These are phyloP conservation scores for Arabidopsis suecica DNA, from an alignment of 345 rosid species.

Conservation along the genomic window DNA sequence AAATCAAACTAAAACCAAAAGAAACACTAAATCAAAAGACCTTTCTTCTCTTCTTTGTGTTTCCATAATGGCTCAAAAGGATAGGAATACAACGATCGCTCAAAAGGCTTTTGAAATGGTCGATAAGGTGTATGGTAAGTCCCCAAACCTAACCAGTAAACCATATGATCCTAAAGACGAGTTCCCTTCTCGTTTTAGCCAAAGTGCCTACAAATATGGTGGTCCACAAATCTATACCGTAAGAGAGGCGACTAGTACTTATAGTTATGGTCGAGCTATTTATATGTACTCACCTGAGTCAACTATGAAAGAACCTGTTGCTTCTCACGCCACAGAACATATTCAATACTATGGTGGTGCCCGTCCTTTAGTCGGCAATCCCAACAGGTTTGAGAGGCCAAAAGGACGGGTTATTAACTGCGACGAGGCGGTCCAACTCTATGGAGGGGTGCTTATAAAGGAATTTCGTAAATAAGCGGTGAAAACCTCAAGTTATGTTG, in stretches of 20 bases:
- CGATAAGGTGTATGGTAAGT: slow-evolving; percentile 29
- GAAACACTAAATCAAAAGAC: slow-evolving; percentile 16
- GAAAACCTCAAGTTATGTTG: slow-evolving; percentile 25
- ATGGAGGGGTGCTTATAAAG: slow-evolving; percentile 45
- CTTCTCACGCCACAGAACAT: slow-evolving; percentile 25
- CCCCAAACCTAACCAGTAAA: background rate
- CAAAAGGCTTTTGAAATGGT: slow-evolving; percentile 40
- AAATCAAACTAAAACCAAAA: slow-evolving; percentile 29
- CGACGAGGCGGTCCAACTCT: slow-evolving; percentile 39
- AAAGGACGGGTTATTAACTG: slow-evolving; percentile 35
- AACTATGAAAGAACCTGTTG: slow-evolving; percentile 18
- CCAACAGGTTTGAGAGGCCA: slow-evolving; percentile 23
- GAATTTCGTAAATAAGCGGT: slow-evolving; percentile 25
- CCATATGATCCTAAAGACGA: slow-evolving; percentile 31
- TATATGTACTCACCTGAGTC: slow-evolving; percentile 21
- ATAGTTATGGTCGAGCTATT: slow-evolving; percentile 10
- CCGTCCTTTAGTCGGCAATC: slow-evolving; percentile 26
- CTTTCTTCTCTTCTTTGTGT: slow-evolving; percentile 19
- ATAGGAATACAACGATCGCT: slow-evolving; percentile 11
- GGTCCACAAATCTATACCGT: slow-evolving; percentile 33
- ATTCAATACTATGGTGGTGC: slow-evolving; percentile 25
- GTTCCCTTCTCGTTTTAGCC: slow-evolving; percentile 25
- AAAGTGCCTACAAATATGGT: slow-evolving; percentile 20
- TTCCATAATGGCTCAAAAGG: slow-evolving; percentile 38
- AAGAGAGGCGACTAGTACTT: slow-evolving; percentile 18